A percentile compares a stretch with the other conserved stretches of the same genome.
These are phyloP conservation scores for Xylariales sp. DNA, from an alignment of 2,329 filamentous ascomycete genomes.

Conservation along the genomic window DNA sequence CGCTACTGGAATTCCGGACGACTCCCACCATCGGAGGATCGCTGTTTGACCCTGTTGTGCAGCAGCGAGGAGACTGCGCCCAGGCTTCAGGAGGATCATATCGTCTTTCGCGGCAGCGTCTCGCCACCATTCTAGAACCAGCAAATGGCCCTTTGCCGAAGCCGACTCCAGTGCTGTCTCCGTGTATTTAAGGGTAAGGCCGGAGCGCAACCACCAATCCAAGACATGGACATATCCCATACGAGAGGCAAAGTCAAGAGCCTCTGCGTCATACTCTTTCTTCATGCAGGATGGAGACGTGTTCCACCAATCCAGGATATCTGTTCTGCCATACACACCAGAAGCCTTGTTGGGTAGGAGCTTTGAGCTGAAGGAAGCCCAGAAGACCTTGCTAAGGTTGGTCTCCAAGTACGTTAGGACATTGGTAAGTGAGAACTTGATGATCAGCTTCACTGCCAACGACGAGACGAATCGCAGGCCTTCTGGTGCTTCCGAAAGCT, in stretches of 20 bases:
- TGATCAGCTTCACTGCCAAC: slow-evolving; percentile 79
- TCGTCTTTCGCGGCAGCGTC: slow-evolving; percentile 59
- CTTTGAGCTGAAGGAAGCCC: slow-evolving; percentile 72
- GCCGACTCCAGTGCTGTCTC: slow-evolving; percentile 85
- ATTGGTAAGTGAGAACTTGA: slow-evolving; percentile 81
- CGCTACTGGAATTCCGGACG: slow-evolving; percentile 71
- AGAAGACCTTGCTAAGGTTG: slow-evolving; percentile 68
- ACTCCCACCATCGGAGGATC: slow-evolving; percentile 83
- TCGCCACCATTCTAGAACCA: slow-evolving; percentile 92
- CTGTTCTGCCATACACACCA: slow-evolving; percentile 75
- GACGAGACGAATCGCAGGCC: slow-evolving; percentile 69
- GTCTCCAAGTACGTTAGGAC: slow-evolving; percentile 70
- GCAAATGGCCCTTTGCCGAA: slow-evolving; percentile 76
- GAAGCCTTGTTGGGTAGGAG: slow-evolving; percentile 86
- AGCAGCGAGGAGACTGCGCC: slow-evolving; percentile 77
- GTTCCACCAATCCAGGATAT: slow-evolving; percentile 89
- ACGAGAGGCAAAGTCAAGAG: slow-evolving; percentile 80
- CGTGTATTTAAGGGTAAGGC: slow-evolving; percentile 76
- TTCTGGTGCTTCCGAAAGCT: slow-evolving; percentile 66
- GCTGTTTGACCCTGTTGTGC: slow-evolving; percentile 76
- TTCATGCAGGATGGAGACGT: slow-evolving; percentile 76
- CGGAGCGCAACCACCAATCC: slow-evolving; percentile 83
- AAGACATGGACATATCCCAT: slow-evolving; percentile 81
- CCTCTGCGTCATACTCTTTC: slow-evolving; percentile 81
- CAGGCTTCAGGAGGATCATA: slow-evolving; percentile 64